Evolutionary conservation across 805 yeast species (phyloP).

Genomic region (Wickerhamomyces rabaulensis): DNA sequence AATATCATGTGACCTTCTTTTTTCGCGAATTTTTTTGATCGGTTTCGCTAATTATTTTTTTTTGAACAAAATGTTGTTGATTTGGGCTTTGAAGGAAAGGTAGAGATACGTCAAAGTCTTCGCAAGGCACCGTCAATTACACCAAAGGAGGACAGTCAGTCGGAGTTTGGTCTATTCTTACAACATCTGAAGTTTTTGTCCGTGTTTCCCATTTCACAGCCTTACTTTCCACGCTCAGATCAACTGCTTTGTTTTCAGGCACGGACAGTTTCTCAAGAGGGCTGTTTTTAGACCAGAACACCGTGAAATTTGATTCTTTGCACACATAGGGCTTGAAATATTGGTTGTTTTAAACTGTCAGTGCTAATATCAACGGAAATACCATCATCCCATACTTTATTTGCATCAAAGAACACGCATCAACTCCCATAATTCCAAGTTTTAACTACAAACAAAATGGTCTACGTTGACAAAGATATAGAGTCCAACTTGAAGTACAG

Average conservation of each 20-base stretch:
- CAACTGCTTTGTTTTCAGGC: no score
- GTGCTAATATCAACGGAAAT: not conserved
- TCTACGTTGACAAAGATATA: slow-evolving; percentile 23
- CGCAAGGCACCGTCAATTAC: not conserved
- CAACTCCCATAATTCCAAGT: not conserved
- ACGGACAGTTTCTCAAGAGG: no score
- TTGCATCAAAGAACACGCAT: not conserved
- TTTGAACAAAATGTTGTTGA: not conserved
- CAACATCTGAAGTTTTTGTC: not conserved
- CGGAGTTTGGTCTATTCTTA: not conserved
- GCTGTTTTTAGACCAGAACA: not conserved
- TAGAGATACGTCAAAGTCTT: not conserved
- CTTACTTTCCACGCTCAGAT: no score
- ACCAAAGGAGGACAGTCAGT: no score
- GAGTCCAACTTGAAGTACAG: slow-evolving; percentile 21
- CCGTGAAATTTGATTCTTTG: not conserved
- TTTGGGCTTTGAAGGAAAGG: not conserved
- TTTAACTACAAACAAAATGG: slow-evolving; percentile 13
- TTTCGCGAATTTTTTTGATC: not conserved
- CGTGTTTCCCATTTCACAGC: not conserved
- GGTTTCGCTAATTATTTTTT: not conserved
- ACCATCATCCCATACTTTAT: not conserved
- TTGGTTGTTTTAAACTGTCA: not conserved
- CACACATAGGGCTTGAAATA: not conserved
- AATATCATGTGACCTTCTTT: not conserved